Percentiles rank a stretch among this genome's conserved stretches.
Conservation (phyloP, 179 eudicot species). For the Drosera spatulata region DNA sequence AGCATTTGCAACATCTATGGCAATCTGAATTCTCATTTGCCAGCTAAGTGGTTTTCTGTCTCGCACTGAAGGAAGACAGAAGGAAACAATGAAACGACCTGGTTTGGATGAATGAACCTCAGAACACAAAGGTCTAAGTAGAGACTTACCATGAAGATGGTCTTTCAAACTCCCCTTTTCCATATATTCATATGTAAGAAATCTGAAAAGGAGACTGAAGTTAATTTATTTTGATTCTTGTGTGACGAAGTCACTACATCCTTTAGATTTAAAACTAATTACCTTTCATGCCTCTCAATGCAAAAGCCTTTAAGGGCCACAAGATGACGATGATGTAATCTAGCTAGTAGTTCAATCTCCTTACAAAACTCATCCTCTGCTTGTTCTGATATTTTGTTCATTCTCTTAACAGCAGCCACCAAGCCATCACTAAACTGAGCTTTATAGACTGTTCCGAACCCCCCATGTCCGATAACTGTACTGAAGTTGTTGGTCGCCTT, state of each 20-base stretch:
- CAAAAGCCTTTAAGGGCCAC: conserved; percentile 86
- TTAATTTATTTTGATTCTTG: background rate
- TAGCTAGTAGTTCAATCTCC: conserved; percentile 89
- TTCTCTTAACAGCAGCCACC: conserved; percentile 71
- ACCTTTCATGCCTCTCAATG: conserved; percentile 68
- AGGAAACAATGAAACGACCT: background rate
- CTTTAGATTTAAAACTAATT: conserved; percentile 4
- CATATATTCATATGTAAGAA: conserved; percentile 87
- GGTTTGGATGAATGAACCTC: background rate
- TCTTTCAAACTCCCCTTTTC: conserved; percentile 92
- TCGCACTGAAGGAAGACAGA: background rate
- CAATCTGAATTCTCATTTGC: conserved; percentile 89
- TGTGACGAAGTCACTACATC: background rate
- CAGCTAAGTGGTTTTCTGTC: conserved; percentile 49
- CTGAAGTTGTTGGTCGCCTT: conserved; percentile 69
- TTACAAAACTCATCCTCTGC: conserved; percentile 89
- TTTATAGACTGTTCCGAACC: conserved; percentile 86
- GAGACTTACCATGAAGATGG: conserved; percentile 75
- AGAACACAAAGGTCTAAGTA: background rate
- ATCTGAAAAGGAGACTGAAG: conserved; percentile 36
- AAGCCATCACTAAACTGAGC: conserved; percentile 65
- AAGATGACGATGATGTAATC: conserved; percentile 93
- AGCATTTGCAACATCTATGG: conserved; percentile 96
- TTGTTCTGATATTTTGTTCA: conserved; percentile 82
- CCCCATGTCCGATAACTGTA: conserved; percentile 83